A percentile compares a stretch with the other conserved stretches of the same genome.
Conservation (phyloP, 768 basidiomycete genomes). For the Hericium alpestre region DNA sequence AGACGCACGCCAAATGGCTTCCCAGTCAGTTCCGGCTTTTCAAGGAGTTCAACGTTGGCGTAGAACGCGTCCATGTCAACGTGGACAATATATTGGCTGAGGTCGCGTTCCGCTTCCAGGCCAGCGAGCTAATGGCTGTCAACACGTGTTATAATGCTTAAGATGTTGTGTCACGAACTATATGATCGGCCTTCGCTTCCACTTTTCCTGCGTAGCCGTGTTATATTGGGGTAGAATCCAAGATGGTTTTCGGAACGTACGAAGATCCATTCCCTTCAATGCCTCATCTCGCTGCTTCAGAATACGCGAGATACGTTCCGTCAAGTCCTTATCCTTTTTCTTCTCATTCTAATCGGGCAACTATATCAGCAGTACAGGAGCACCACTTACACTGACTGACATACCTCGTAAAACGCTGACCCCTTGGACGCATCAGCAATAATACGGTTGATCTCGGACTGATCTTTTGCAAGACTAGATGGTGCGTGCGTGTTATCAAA, state of each 20-base stretch:
- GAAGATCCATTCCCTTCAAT: slow-evolving; percentile 39
- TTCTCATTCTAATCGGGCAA: slow-evolving; percentile 62
- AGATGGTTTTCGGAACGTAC: slow-evolving; percentile 31
- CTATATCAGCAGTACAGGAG: not conserved
- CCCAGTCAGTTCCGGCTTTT: slow-evolving; percentile 50
- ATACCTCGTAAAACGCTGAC: slow-evolving; percentile 82
- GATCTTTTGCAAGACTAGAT: slow-evolving; percentile 58
- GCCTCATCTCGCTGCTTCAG: slow-evolving; percentile 53
- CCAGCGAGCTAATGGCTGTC: slow-evolving; percentile 41
- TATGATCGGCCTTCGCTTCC: slow-evolving; percentile 55
- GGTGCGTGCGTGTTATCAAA: not conserved
- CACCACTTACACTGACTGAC: slow-evolving; percentile 5
- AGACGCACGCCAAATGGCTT: slow-evolving; percentile 62
- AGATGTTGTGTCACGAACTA: slow-evolving; percentile 48
- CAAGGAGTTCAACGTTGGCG: slow-evolving; percentile 66
- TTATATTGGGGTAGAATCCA: not conserved
- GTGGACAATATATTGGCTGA: slow-evolving; percentile 80
- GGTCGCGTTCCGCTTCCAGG: slow-evolving; percentile 66
- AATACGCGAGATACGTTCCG: slow-evolving; percentile 61
- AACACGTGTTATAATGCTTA: too few relatives aligned
- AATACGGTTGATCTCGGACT: slow-evolving; percentile 75
- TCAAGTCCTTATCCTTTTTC: slow-evolving; percentile 78
- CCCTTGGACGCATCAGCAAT: slow-evolving; percentile 90
- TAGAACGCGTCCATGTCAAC: slow-evolving; percentile 96
- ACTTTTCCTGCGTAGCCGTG: slow-evolving; percentile 35